A percentile compares a stretch with the other conserved stretches of the same genome.
phyloP scores from a whole-genome alignment of 2,329 filamentous ascomycete species.

The Amylocarpus encephaloides region DNA sequence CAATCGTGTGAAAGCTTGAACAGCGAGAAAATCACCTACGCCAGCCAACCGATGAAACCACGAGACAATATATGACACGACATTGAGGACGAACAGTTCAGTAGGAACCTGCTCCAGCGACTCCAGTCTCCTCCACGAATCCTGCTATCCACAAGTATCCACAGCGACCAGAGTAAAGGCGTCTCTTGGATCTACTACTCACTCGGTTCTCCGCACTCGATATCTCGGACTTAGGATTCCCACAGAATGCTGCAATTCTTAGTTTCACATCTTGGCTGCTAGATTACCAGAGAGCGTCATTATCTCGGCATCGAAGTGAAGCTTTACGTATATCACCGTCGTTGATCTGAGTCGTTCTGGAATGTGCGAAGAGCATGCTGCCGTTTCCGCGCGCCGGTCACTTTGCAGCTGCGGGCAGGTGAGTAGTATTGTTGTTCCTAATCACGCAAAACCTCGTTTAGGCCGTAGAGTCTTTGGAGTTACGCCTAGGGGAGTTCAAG shows the following conservation, averaged over 20 bases:
- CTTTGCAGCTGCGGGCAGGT: background rate
- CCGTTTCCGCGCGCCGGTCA: background rate
- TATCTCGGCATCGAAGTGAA: too few species aligned
- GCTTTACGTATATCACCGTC: background rate
- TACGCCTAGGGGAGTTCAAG: too few species aligned
- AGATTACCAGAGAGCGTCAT: too few species aligned
- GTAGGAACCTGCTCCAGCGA: background rate
- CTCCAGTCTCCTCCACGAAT: too few species aligned
- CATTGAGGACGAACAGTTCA: background rate
- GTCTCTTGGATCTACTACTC: too few species aligned
- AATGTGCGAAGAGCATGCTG: background rate
- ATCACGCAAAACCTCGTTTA: constrained; percentile 21
- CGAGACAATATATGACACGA: background rate
- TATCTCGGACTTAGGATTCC: too few species aligned
- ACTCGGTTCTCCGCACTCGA: too few species aligned
- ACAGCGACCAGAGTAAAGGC: too few species aligned
- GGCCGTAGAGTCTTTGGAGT: constrained; percentile 1
- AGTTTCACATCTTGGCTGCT: too few species aligned
- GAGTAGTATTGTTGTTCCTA: background rate
- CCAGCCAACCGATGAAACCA: background rate
- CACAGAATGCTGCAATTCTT: too few species aligned
- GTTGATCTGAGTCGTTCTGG: background rate
- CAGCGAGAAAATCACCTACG: background rate
- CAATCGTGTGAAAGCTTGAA: background rate
- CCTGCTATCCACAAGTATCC: too few species aligned